These are phyloP conservation scores for Podaxis sp. DNA, from an alignment of 768 basidiomycete species.

Conservation along the genomic window DNA sequence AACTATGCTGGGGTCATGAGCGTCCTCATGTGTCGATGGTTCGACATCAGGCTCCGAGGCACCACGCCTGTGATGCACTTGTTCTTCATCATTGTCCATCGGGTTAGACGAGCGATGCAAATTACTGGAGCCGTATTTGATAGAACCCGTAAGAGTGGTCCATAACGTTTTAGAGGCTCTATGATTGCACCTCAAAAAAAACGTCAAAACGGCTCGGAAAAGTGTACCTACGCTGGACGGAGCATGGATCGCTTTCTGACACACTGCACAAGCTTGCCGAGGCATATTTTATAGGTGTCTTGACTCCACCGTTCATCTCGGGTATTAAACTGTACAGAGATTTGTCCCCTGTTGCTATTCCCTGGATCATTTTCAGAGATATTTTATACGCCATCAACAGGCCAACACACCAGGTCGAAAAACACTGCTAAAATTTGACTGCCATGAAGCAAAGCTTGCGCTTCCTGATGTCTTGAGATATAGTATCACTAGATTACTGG, in stretches of 20 bases:
- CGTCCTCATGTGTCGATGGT: neutral
- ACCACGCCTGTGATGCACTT: neutral
- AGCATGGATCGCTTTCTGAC: neutral
- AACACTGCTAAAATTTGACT: neutral
- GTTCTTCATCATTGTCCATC: neutral
- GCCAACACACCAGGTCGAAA: slow-evolving; percentile 5
- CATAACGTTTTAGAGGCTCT: slow-evolving; percentile 2
- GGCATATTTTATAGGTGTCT: neutral
- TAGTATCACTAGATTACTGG: neutral
- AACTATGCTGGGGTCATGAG: neutral
- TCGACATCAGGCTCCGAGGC: neutral
- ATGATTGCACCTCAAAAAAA: neutral
- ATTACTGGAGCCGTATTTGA: neutral
- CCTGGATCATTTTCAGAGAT: neutral
- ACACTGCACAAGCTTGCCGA: neutral
- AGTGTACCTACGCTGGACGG: neutral
- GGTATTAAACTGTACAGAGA: slow-evolving; percentile 3
- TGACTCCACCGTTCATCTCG: neutral
- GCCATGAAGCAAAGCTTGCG: neutral
- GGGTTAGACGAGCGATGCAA: neutral
- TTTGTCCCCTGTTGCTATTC: neutral
- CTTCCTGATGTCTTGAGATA: neutral
- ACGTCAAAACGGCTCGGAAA: neutral
- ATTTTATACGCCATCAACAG: neutral
- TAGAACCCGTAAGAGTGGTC: neutral